These are phyloP conservation scores for Neonectria magnoliae DNA, from an alignment of 2,329 filamentous ascomycete species.

Conservation along the genomic window DNA sequence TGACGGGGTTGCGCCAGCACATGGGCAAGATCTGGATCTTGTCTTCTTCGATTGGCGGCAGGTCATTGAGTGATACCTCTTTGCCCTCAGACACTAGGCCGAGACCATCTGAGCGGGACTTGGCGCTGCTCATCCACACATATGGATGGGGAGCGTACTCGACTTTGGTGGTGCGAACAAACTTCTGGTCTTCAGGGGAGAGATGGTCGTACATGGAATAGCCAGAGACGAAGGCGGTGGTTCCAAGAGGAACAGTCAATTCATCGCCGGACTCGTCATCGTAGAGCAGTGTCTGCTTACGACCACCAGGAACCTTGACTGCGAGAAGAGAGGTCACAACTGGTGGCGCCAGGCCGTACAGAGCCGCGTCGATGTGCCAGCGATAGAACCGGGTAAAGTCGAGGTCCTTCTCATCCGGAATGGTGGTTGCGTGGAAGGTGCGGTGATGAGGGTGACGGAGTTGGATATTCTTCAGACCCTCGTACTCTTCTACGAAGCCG, in stretches of 20 bases:
- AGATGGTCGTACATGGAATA: conserved; percentile 77
- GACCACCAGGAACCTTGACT: conserved; percentile 74
- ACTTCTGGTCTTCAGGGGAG: conserved; percentile 71
- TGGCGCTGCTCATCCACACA: conserved; percentile 80
- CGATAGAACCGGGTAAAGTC: conserved; percentile 71
- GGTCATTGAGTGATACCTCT: conserved; percentile 67
- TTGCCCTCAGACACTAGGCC: conserved; percentile 74
- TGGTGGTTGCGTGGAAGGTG: conserved; percentile 75
- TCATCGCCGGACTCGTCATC: conserved; percentile 76
- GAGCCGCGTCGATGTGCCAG: conserved; percentile 83
- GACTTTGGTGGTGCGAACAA: conserved; percentile 72
- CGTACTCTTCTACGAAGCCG: conserved; percentile 74
- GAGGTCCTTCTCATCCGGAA: conserved; percentile 64
- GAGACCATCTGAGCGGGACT: conserved; percentile 73
- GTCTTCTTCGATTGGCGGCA: conserved; percentile 71
- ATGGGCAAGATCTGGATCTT: conserved; percentile 80
- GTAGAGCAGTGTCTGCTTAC: conserved; percentile 74
- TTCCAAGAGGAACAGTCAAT: conserved; percentile 75
- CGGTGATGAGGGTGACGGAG: conserved; percentile 81
- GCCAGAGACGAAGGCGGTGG: conserved; percentile 78
- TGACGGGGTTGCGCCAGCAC: conserved; percentile 81
- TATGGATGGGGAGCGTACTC: conserved; percentile 85
- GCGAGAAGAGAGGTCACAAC: conserved; percentile 78
- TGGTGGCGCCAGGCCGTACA: conserved; percentile 80
- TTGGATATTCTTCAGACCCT: conserved; percentile 74